phyloP scores from a whole-genome alignment of 768 basidiomycete genomes.

The Serendipita indica region DNA sequence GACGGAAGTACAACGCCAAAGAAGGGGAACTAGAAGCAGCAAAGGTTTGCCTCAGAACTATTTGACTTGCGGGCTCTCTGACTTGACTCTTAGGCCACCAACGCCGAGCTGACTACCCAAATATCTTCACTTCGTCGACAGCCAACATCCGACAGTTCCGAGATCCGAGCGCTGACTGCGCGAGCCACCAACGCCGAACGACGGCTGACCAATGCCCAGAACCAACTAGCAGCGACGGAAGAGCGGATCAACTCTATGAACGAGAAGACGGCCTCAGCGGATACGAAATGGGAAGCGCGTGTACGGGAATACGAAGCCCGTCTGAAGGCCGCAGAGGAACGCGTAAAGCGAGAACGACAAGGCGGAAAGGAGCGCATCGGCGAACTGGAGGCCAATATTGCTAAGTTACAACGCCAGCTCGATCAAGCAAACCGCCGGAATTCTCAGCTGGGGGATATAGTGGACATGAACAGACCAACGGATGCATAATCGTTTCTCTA shows the following conservation, averaged over 20 bases:
- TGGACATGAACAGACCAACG: constrained; percentile 19
- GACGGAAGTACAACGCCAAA: constrained; percentile 63
- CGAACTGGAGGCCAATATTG: constrained; percentile 59
- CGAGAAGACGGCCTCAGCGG: constrained; percentile 54
- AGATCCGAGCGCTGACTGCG: constrained; percentile 52
- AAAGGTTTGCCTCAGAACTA: constrained; percentile 38
- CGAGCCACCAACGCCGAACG: constrained; percentile 77
- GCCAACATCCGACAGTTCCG: constrained; percentile 43
- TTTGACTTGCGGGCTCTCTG: background rate
- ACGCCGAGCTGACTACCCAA: constrained; percentile 59
- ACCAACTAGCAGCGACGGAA: constrained; percentile 70
- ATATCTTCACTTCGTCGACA: constrained; percentile 47
- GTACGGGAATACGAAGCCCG: constrained; percentile 82
- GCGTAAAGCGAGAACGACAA: constrained; percentile 83
- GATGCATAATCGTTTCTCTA: no score
- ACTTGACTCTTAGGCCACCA: constrained; percentile 38
- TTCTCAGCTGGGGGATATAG: constrained; percentile 22
- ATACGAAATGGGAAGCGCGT: constrained; percentile 87
- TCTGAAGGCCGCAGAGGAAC: constrained; percentile 73
- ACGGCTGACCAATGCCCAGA: constrained; percentile 68
- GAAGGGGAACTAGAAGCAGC: constrained; percentile 82
- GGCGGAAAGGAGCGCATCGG: constrained; percentile 75
- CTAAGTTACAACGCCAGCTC: constrained; percentile 61
- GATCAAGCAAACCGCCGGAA: constrained; percentile 66
- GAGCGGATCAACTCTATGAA: constrained; percentile 67